Evolutionary conservation across 345 rosid species (phyloP).

Genomic region (Lepidium aucheri): DNA sequence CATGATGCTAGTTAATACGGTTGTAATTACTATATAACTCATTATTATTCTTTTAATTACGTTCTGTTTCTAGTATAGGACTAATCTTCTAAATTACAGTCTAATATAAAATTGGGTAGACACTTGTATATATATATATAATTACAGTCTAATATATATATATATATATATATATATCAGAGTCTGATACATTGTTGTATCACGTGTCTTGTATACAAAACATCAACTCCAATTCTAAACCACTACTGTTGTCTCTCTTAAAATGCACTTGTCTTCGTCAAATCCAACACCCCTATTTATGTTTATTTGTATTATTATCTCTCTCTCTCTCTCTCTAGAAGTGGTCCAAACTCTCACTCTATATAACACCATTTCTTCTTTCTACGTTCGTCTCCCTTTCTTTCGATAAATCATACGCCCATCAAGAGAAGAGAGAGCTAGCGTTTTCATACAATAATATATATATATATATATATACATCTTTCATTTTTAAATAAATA

Average conservation of each 20-base stretch:
- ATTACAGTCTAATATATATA: too few relatives aligned
- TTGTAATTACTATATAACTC: background rate
- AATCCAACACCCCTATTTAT: conserved; percentile 62
- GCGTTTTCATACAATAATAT: too few relatives aligned
- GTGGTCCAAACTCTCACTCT: conserved; percentile 65
- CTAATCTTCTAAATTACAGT: background rate
- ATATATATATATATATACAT: too few relatives aligned
- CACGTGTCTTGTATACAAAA: conserved; percentile 25
- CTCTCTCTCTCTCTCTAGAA: conserved; percentile 13
- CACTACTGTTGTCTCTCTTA: too few relatives aligned
- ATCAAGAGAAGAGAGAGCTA: too few relatives aligned
- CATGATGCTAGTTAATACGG: background rate
- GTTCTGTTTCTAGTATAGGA: background rate
- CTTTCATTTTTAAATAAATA: too few relatives aligned
- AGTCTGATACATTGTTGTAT: conserved; percentile 10
- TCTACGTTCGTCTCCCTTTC: conserved; percentile 35
- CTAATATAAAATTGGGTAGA: background rate
- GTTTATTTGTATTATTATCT: conserved; percentile 33
- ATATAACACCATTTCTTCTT: conserved; percentile 48
- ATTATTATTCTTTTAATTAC: background rate
- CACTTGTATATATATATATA: background rate
- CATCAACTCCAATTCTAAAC: too few relatives aligned
- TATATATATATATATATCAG: too few relatives aligned
- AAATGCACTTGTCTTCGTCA: too few relatives aligned
- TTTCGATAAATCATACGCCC: too few relatives aligned